Base-by-base conservation (phyloP, 176 grass and related monocot genomes). In the Musa schizocarpa region DNA sequence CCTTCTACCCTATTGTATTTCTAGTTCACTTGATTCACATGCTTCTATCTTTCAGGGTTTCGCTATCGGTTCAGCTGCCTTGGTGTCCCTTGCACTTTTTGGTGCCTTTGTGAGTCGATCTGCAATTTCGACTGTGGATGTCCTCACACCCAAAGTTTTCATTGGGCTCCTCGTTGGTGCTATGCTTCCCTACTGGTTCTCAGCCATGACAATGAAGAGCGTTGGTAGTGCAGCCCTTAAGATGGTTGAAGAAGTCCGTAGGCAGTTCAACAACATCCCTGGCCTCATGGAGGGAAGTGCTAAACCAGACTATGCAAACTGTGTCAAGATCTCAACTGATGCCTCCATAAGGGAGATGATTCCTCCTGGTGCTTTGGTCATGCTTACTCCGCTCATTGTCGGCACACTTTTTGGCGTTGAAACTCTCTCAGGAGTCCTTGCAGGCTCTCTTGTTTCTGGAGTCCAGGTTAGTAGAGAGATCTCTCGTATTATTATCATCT, bases 331-430 rank as follows among this genome's bases (percentile, higher is more conserved):
- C 52, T 96, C 92, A 16, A 96, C 92, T 25, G 92, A 96, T 56
- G 92, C 92, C n/a, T 96, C 92, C 48, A 86, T 96, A 69, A 96
- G 81, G 81, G 89, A 96, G 76, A 96, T 96, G 92, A 89, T 96
- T 14, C 89, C 92, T 51, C 92, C 92, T 13, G 92, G 92, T 67
- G 89, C 92, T 19, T 83, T 96, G 65, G 92, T 96, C 51, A 96
- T 96, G 85, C 89, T 96, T 0, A 96, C 89, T 9, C 92, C 92
- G 11, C 89, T 96, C 53, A 86, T 96, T 17, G 92, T 96, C 0
- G 92, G 92, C 8, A 89, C 81, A 29, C 77, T 96, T 16, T 96
- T 96, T 62, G 92, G 92, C 74, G 89, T 96, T 3, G 89, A 96
- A 81, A 96, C 92, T 17, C 86, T 96, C 17, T 96, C 92, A 64